Base-by-base conservation (phyloP, 495 filamentous ascomycete species). In the Immersiella caudata region DNA sequence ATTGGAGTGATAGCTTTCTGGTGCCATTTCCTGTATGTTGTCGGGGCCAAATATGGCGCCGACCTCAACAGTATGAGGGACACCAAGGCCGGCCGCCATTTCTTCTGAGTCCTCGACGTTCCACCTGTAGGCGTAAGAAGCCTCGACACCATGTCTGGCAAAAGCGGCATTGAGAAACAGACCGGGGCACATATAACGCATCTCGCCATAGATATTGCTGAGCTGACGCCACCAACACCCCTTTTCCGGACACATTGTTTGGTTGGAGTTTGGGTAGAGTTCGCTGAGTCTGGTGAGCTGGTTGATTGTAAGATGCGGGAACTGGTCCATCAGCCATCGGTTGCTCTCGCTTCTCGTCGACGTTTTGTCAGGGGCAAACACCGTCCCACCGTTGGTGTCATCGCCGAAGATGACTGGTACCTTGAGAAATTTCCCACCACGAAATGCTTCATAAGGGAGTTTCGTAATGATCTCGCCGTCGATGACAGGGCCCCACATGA, bases 401-500 rank as follows among this genome's bases (percentile, higher is more conserved):
- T 90, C 87, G 64, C 90, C 90, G 67, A 86, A 88, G 26, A 94
- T 90, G 12, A 86, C 82, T 3, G 91, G 90, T 7, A 93, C 83
- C 67, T 85, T 87, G 75, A 90, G 79, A 76, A 91, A 92, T 26
- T 81, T 79, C 6, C 88, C 88, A 35, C 82, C 57, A 1, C 79
- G 75, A 70, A 88, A 90, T 36, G 87, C 78, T 16, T 73, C 77
- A 69, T 88, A 89, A 0, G 90, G 89, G 63, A 85, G 81, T 63
- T 89, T 84, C 21, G 71, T 78, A 46, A 89, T 77, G 50, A 93
- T 79, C 68, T 73, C 74, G 5, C 83, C 86, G 69, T 91, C 89
- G 2, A 86, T 81, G 25, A 89, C 88, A 6, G 89, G 88, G 18
- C 73, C 72, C 74, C 75, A 81, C 73, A 79, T 79, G 83, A 76